Base-by-base conservation (phyloP, 495 filamentous ascomycete genomes). In the Cercophora scortea region DNA sequence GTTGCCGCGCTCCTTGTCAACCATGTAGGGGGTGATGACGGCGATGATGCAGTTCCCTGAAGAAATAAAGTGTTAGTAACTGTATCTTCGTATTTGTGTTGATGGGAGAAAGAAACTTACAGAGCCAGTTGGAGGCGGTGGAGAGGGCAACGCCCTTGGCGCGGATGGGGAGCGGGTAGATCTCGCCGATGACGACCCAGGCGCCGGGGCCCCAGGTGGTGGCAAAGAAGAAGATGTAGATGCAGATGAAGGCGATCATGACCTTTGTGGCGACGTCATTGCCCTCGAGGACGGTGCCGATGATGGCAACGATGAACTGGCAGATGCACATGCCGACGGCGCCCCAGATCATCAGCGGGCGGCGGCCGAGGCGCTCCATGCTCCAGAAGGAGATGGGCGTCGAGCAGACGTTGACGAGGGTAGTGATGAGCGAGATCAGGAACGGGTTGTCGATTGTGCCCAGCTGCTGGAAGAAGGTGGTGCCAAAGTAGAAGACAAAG, bases 401-500 rank as follows among this genome's bases (percentile, higher is more conserved):
- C 50, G 86, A 90, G 63, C 66, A 71, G 38, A 94, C 88, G 70
- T 94, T 95, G 76, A 94, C 84, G 52, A 90, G 77, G 60, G 86
- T 92, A 54, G 84, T 89, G 71, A 94, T 78, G 60, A 95, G 73
- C 52, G 76, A 80, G 62, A 91, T 88, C 42, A 92, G 67, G 79
- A 94, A 94, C 45, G 84, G 77, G 73, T 90, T 80, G 38, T 54
- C 55, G 61, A 94, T 86, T 57, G 86, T 82, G 45, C 80, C 77
- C 3, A 84, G 84, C 33, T 84, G 75, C 66, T 81, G 69, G 72
- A 93, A 86, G 80, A 91, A 92, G 47, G 83, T 79, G 32, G 87
- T 89, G 42, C 84, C 84, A 68, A 86, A 93, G 77, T 91, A 95
- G 80, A 94, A 92, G 72, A 94, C 84, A 75, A 93, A 92, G 78